Evolutionary conservation across 768 basidiomycete species (phyloP).

Genomic region (Gloeostereum incarnatum): DNA sequence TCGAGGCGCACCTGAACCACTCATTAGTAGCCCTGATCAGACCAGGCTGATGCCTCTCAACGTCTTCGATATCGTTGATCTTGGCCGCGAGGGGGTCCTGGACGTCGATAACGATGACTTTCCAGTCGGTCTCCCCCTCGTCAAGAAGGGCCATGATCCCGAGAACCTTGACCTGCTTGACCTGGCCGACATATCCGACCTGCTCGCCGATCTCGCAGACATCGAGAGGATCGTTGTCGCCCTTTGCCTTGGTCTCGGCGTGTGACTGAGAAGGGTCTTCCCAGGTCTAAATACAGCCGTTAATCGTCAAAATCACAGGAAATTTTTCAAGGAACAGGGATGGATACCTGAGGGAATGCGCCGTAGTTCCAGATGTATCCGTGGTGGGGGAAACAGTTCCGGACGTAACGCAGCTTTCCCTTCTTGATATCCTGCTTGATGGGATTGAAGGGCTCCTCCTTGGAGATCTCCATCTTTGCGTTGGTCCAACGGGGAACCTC

Average conservation of each 20-base stretch:
- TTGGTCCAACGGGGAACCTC: conserved; percentile 99
- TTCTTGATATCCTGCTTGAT: conserved; percentile 99
- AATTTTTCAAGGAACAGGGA: neutral
- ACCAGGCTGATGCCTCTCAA: conserved; percentile 96
- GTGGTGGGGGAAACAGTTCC: conserved; percentile 99
- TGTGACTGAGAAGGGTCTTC: conserved; percentile 85
- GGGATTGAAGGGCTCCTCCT: conserved; percentile 98
- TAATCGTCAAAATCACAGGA: conserved; percentile 6
- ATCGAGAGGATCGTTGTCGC: conserved; percentile 99
- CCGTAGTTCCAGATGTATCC: conserved; percentile 99
- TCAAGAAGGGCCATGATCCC: conserved; percentile 99
- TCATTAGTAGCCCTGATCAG: conserved; percentile 96
- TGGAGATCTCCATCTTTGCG: conserved; percentile 99
- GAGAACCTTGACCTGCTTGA: conserved; percentile 99
- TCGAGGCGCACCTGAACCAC: conserved; percentile 77
- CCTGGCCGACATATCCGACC: conserved; percentile 92
- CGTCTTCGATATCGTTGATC: conserved; percentile 98
- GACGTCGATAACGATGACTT: conserved; percentile 96
- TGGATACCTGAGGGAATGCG: conserved; percentile 88
- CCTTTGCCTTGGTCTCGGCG: conserved; percentile 96
- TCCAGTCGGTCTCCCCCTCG: conserved; percentile 99
- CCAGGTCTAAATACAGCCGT: conserved; percentile 66
- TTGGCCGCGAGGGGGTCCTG: conserved; percentile 92
- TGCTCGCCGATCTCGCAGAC: conserved; percentile 99
- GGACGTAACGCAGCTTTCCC: conserved; percentile 90